A percentile compares a stretch with the other conserved stretches of the same genome.
phyloP scores from a whole-genome alignment of 345 rosid genomes.

The Acer saccharum region DNA sequence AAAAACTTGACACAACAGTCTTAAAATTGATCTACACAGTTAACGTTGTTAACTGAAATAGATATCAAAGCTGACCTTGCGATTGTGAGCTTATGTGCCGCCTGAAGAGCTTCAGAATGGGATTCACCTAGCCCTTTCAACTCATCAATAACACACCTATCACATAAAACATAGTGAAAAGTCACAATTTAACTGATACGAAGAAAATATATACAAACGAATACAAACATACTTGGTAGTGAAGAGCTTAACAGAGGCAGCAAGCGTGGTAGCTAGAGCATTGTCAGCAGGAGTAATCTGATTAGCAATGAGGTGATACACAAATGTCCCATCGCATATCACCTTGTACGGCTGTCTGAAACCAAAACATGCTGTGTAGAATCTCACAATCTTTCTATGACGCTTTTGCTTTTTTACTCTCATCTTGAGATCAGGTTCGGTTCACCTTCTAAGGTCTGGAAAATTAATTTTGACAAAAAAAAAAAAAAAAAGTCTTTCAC shows the following conservation, averaged over 20 bases:
- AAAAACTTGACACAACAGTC: neutral
- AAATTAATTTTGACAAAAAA: too few species aligned
- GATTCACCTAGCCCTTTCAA: slow-evolving; percentile 68
- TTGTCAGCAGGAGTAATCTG: slow-evolving; percentile 65
- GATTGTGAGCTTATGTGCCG: slow-evolving; percentile 51
- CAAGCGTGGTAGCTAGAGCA: slow-evolving; percentile 61
- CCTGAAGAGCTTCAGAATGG: slow-evolving; percentile 54
- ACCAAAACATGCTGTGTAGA: slow-evolving; percentile 71
- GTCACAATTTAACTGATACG: neutral
- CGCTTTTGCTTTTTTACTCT: slow-evolving; percentile 82
- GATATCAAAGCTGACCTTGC: slow-evolving; percentile 55
- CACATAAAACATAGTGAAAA: neutral
- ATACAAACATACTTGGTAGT: slow-evolving; percentile 58
- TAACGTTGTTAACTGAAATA: neutral
- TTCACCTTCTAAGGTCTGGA: too few species aligned
- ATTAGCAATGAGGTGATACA: slow-evolving; percentile 65
- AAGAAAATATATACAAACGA: neutral
- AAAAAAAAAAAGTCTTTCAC: too few species aligned
- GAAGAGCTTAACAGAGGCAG: slow-evolving; percentile 84
- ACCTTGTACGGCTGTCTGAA: slow-evolving; percentile 83
- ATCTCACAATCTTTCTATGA: slow-evolving; percentile 69
- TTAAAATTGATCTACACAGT: neutral
- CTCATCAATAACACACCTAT: slow-evolving; percentile 77
- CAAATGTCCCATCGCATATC: slow-evolving; percentile 82
- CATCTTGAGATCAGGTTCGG: slow-evolving; percentile 43